phyloP scores from a whole-genome alignment of 139 green algal genomes.

The Picochlorum sp. region DNA sequence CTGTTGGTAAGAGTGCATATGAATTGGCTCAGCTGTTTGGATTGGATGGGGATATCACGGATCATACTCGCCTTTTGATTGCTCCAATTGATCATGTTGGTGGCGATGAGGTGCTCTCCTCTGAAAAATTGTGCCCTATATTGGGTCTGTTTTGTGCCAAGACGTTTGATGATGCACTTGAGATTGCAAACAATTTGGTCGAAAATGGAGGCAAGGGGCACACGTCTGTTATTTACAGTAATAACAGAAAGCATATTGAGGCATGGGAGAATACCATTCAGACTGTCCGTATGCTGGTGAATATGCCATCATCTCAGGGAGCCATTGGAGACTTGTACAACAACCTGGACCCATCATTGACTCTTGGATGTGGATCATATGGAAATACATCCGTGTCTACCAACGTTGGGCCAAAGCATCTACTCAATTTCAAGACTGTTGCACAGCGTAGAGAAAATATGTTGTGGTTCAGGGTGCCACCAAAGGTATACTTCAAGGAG shows the following conservation, averaged over 20 bases:
- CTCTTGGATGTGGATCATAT: conserved; percentile 57
- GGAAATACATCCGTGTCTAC: conserved; percentile 49
- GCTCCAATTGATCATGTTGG: conserved; percentile 28
- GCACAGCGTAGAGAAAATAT: conserved; percentile 54
- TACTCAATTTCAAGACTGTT: conserved; percentile 63
- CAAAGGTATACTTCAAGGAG: conserved; percentile 51
- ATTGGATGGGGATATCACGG: conserved; percentile 1
- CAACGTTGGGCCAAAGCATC: conserved; percentile 54
- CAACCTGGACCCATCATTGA: conserved; percentile 61
- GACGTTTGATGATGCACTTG: background rate
- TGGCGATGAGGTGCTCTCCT: conserved; percentile 40
- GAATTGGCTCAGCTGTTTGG: conserved; percentile 53
- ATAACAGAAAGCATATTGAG: conserved; percentile 6
- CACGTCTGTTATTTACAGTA: conserved; percentile 12
- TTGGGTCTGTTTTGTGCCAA: conserved; percentile 26
- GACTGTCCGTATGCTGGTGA: conserved; percentile 59
- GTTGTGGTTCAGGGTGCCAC: conserved; percentile 57
- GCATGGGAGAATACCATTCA: conserved; percentile 29
- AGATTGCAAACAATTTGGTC: conserved; percentile 1
- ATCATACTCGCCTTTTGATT: background rate
- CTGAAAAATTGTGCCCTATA: conserved; percentile 66
- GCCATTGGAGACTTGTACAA: conserved; percentile 56
- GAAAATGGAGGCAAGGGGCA: conserved; percentile 2
- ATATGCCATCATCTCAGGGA: conserved; percentile 47
- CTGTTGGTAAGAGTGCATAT: conserved; percentile 51